Evolutionary conservation across 2,329 filamentous ascomycete genomes (phyloP).

Genomic region (Diaporthe humulicola): DNA sequence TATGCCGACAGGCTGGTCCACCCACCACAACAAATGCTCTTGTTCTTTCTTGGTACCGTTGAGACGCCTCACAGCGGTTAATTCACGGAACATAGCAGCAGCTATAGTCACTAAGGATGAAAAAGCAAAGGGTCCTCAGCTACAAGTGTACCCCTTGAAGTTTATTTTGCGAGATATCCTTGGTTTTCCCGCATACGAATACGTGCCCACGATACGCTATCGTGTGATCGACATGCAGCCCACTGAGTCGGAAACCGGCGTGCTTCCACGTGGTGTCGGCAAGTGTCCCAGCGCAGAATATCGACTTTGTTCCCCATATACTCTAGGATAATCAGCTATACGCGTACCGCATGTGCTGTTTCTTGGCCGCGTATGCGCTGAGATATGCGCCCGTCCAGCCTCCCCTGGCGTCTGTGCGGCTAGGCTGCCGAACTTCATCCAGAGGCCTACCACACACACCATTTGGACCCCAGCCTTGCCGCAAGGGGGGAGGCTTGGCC

Average conservation of each 20-base stretch:
- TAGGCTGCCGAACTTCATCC: not conserved
- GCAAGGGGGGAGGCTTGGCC: not conserved
- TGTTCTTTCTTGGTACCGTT: not conserved
- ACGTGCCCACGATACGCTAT: not conserved
- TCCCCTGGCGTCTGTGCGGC: not conserved
- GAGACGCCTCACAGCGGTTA: not conserved
- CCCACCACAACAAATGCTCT: not conserved
- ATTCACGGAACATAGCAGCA: not conserved
- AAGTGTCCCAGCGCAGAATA: not conserved
- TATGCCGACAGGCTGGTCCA: not conserved
- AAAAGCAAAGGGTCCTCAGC: not conserved
- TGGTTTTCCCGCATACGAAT: not conserved
- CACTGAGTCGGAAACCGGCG: not conserved
- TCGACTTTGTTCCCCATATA: not conserved
- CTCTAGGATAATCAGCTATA: not conserved
- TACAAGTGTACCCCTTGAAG: not conserved
- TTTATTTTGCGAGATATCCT: not conserved
- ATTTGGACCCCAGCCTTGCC: not conserved
- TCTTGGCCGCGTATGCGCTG: not conserved
- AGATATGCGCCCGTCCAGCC: not conserved
- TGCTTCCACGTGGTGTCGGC: not conserved
- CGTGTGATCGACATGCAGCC: slow-evolving; percentile 7
- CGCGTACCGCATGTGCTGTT: not conserved
- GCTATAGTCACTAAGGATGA: not conserved
- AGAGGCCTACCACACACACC: not conserved